Evolutionary conservation across 2,329 filamentous ascomycete species (phyloP).

Genomic region (Magnaporthiopsis rhizophila): DNA sequence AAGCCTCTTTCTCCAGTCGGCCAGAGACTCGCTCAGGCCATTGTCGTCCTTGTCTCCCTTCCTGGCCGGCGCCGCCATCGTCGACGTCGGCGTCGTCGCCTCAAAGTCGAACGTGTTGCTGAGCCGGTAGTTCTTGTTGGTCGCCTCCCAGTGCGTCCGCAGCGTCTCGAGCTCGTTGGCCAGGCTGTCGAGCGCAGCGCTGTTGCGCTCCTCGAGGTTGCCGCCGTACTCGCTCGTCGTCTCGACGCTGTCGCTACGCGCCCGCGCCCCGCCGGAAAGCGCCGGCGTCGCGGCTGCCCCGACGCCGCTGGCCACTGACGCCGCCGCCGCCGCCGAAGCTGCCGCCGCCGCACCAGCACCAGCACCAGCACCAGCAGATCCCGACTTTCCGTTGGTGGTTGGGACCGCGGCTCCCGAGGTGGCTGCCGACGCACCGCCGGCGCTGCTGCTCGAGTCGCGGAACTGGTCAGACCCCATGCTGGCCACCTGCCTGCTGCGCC

Average conservation of each 20-base stretch:
- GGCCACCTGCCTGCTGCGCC: conserved; percentile 55
- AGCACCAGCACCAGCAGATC: conserved; percentile 1
- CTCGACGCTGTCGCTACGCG: conserved; percentile 49
- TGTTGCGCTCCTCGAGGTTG: conserved; percentile 46
- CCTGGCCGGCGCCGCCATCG: conserved; percentile 11
- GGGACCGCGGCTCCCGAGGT: conserved; percentile 22
- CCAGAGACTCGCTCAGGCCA: conserved; percentile 62
- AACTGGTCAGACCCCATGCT: conserved; percentile 43
- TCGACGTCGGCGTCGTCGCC: conserved; percentile 19
- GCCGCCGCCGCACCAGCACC: conserved; percentile 14
- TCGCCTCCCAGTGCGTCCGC: conserved; percentile 88
- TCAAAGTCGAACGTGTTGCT: conserved; percentile 90
- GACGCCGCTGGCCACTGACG: not conserved
- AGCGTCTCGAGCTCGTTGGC: conserved; percentile 88
- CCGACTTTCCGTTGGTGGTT: conserved; percentile 18
- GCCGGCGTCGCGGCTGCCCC: not conserved
- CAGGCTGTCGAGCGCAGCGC: conserved; percentile 74
- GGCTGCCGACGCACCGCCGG: conserved; percentile 15
- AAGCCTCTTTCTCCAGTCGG: conserved; percentile 72
- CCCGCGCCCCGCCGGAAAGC: conserved; percentile 22
- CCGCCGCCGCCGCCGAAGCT: too few relatives aligned
- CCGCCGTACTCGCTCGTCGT: conserved; percentile 48
- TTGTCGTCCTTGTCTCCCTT: conserved; percentile 30
- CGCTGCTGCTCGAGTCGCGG: conserved; percentile 23
- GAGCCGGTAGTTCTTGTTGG: conserved; percentile 88